Conservation (phyloP, 208 protist species). For the Willaertia magna region DNA sequence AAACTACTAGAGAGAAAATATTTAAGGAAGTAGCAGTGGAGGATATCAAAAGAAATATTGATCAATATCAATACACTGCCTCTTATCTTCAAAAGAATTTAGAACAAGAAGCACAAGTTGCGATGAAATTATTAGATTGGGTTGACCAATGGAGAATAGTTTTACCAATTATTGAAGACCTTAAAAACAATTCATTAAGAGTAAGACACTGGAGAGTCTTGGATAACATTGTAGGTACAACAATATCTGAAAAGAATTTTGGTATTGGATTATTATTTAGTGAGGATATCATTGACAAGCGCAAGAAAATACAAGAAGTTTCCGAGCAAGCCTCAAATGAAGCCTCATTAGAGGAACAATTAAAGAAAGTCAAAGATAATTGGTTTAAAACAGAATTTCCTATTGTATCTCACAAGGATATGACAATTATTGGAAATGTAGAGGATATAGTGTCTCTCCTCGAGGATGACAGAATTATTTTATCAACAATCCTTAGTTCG, state of each 20-base stretch:
- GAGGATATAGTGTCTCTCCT: conserved; percentile 26
- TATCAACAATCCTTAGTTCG: conserved; percentile 15
- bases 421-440: conserved; percentile 22
- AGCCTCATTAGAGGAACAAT: conserved; percentile 83
- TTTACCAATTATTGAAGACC: conserved; percentile 69
- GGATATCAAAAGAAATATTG: conserved; percentile 19
- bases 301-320: conserved; percentile 66
- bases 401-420: conserved; percentile 17
- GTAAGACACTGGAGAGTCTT: conserved; percentile 39
- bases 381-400: conserved; percentile 31
- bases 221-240: conserved; percentile 29
- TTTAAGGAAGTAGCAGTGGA: conserved; percentile 20
- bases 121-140: conserved; percentile 53
- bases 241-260: conserved; percentile 21
- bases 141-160: conserved; percentile 81
- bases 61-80: conserved; percentile 17
- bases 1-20: conserved; percentile 1
- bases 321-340: conserved; percentile 83
- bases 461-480: conserved; percentile 23
- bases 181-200: conserved; percentile 80
- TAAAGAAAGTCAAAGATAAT: conserved; percentile 67
- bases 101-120: conserved; percentile 34
- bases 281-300: conserved; percentile 50
- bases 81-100: conserved; percentile 19
- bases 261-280: conserved; percentile 69